Base-by-base conservation (phyloP, 2,329 filamentous ascomycete genomes). In the Aspergillus persii region DNA sequence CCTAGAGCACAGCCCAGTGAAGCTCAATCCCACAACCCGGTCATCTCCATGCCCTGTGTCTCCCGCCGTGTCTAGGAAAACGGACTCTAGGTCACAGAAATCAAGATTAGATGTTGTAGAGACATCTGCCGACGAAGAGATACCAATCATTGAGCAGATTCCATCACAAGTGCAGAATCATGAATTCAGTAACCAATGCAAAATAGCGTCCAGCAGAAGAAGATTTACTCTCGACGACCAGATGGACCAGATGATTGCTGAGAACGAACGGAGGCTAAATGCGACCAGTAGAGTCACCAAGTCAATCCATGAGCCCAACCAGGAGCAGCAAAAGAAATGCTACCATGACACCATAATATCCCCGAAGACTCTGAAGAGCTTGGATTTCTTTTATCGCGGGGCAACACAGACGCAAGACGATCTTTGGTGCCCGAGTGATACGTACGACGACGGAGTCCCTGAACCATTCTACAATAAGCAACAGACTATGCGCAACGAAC, bases 151-250 rank as follows among this genome's bases (percentile, higher is more conserved):
- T 7, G 23, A 31, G 3, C 30, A 27, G 26, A 18, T 18, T 7
- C 15, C 31, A 29, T 15, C 27, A 39, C 54, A 29, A 18, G 3
- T 8, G n/a, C 27, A 50, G 11, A 51, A 46, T 5, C 15, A 39
- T 36, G 23, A 18, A 4, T 31, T 15, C 23, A 11, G 9, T 47
- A 7, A 3, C 9, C 8, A 26, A 8, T 11, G 26, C 18, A 50
- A 47, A 6, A 30, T 30, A 8, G 49, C 54, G 36, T 41, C 54
- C 7, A 41, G 62, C 3, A 51, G 52, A 44, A 52, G 62, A 52
- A 59, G 61, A 7, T 71, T 69, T 49, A 70, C 66, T 3, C 63
- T 72, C 33, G 69, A 72, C 31, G 41, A 54, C 26, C 39, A 54
- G 31, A 15, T 54, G 33, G 67, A 72, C 12, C 68, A 72, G 55